Evolutionary conservation across 1,284 basidiomycete species (phyloP).

Genomic region (Crocinoboletus sp.): DNA sequence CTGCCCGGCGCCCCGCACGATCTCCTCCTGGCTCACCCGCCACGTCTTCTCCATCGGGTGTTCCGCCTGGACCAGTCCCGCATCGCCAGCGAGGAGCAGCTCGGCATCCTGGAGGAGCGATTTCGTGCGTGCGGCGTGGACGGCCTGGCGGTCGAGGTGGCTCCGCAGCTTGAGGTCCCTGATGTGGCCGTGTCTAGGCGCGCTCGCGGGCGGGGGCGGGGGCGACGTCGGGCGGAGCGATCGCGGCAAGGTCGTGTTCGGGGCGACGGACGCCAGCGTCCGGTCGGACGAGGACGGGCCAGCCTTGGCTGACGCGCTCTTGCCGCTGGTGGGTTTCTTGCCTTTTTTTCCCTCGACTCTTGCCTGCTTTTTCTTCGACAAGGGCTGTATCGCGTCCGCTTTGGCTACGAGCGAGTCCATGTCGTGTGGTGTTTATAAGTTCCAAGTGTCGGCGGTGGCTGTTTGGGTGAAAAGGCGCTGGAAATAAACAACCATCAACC

Average conservation of each 20-base stretch:
- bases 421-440: background rate
- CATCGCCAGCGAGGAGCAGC: slow-evolving; percentile 57
- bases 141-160: slow-evolving; percentile 58
- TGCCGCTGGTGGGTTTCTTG: slow-evolving; percentile 15
- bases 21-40: slow-evolving; percentile 82
- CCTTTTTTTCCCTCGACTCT: slow-evolving; percentile 15
- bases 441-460: background rate
- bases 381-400: slow-evolving; percentile 55
- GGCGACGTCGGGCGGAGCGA: slow-evolving; percentile 52
- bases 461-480: slow-evolving; percentile 15
- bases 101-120: slow-evolving; percentile 61
- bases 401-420: slow-evolving; percentile 75
- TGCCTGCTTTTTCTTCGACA: slow-evolving; percentile 39
- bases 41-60: slow-evolving; percentile 85
- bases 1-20: slow-evolving; percentile 63
- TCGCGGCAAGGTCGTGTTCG: slow-evolving; percentile 53
- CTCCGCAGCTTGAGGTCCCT: slow-evolving; percentile 72
- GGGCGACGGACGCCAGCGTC: slow-evolving; percentile 56
- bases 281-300: slow-evolving; percentile 40
- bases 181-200: slow-evolving; percentile 56
- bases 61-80: slow-evolving; percentile 70
- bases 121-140: slow-evolving; percentile 53
- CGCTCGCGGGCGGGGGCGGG: slow-evolving; percentile 39
- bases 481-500: slow-evolving; percentile 16
- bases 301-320: background rate